These are phyloP conservation scores for Tolypocladium sp. DNA, from an alignment of 2,329 filamentous ascomycete genomes.

Conservation along the genomic window DNA sequence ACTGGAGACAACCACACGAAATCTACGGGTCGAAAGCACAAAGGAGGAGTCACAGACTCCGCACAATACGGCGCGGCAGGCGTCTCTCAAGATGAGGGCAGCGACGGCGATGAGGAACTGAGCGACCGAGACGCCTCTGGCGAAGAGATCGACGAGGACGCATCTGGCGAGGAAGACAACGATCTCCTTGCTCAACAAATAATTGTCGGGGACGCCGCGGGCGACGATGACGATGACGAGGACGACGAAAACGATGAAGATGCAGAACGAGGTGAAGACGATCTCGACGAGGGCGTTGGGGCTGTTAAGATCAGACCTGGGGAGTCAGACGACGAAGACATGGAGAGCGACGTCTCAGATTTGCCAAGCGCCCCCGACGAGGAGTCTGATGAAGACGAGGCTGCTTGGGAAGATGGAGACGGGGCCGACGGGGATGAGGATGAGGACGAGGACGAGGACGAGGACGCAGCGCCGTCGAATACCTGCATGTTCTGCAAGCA, in stretches of 20 bases:
- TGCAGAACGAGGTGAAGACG: conserved; percentile 22
- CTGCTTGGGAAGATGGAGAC: conserved; percentile 45
- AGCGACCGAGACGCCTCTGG: conserved; percentile 30
- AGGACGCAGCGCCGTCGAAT: conserved; percentile 38
- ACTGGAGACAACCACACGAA: conserved; percentile 16
- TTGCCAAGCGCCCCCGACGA: conserved; percentile 37
- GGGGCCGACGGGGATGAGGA: conserved; percentile 48
- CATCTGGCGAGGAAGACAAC: conserved; percentile 32
- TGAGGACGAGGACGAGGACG: conserved; percentile 48
- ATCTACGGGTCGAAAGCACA: conserved; percentile 9
- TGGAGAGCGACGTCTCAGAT: conserved; percentile 37
- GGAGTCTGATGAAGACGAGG: conserved; percentile 5
- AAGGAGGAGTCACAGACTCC: background rate
- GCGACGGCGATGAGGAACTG: conserved; percentile 23
- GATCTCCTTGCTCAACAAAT: conserved; percentile 17
- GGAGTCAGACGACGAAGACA: conserved; percentile 39
- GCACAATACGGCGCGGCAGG: background rate
- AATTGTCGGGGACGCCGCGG: conserved; percentile 15
- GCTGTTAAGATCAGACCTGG: conserved; percentile 48
- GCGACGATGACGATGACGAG: conserved; percentile 23
- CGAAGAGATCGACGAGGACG: conserved; percentile 33
- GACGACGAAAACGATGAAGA: conserved; percentile 23
- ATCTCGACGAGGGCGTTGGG: conserved; percentile 45
- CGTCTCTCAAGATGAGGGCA: conserved; percentile 1
- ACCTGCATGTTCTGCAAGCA: conserved; percentile 67